phyloP scores from a whole-genome alignment of 495 filamentous ascomycete species.

The Collariella sp. region DNA sequence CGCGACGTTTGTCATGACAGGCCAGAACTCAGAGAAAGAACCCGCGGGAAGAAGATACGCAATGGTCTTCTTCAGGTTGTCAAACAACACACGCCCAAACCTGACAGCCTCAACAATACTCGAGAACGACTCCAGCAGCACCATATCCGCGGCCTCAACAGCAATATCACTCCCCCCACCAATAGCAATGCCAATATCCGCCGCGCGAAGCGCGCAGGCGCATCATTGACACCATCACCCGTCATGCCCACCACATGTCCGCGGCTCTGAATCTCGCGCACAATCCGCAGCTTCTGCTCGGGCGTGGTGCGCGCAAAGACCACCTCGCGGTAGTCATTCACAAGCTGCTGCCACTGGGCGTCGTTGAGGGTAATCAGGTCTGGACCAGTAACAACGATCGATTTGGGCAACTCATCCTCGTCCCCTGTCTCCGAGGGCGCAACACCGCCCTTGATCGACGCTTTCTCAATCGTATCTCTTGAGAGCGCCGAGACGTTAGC shows the following conservation, averaged over 20 bases:
- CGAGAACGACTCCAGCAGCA: constrained; percentile 57
- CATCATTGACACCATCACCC: constrained; percentile 78
- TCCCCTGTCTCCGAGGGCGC: constrained; percentile 4
- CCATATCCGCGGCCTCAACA: constrained; percentile 63
- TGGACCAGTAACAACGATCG: constrained; percentile 48
- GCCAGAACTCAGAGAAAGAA: constrained; percentile 63
- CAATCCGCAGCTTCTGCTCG: constrained; percentile 69
- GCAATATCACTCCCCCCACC: constrained; percentile 71
- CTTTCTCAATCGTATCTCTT: constrained; percentile 19
- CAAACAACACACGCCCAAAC: constrained; percentile 60
- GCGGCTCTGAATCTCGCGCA: constrained; percentile 54
- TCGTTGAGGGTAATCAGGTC: constrained; percentile 49
- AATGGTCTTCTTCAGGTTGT: constrained; percentile 65
- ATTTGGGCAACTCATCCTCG: constrained; percentile 5
- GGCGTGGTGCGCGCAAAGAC: constrained; percentile 64
- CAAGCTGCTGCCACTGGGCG: constrained; percentile 36
- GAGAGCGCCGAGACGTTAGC: constrained; percentile 35
- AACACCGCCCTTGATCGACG: not conserved
- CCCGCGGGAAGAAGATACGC: constrained; percentile 64
- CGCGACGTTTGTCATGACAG: constrained; percentile 56
- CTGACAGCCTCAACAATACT: constrained; percentile 59
- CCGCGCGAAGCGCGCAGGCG: constrained; percentile 63
- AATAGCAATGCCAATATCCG: constrained; percentile 74
- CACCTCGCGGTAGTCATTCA: constrained; percentile 33
- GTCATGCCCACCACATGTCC: constrained; percentile 51